Percentiles rank a stretch among this genome's conserved stretches.
Evolutionary conservation across 441 rosid species (phyloP).

Genomic region (Euphorbia neoarborescens): DNA sequence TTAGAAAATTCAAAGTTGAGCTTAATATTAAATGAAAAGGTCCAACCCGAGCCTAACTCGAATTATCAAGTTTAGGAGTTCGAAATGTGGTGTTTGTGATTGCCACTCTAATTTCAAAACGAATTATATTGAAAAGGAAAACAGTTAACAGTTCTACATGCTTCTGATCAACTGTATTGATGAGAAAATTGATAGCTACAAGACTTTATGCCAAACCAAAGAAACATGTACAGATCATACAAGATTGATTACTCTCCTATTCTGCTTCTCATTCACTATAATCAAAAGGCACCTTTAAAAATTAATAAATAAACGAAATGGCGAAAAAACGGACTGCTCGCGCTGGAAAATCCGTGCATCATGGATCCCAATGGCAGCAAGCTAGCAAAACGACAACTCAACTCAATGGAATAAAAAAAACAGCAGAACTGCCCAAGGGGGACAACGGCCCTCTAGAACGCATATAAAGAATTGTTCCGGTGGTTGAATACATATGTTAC

Average conservation of each 20-base stretch:
- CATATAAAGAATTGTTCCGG: constrained; percentile 13
- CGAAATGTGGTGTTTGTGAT: not conserved
- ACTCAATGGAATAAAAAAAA: constrained; percentile 11
- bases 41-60: no score
- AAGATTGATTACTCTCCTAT: constrained; percentile 15
- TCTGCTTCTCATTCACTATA: constrained; percentile 19
- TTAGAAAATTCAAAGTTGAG: no score
- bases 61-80: no score
- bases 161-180: not conserved
- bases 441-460: not conserved
- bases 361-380: constrained; percentile 25
- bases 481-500: constrained; percentile 31
- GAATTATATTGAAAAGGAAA: not conserved
- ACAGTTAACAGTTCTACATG: not conserved
- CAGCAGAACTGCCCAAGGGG: constrained; percentile 20
- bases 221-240: constrained; percentile 17
- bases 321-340: constrained; percentile 26
- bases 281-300: not conserved
- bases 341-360: constrained; percentile 23
- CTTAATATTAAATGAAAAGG: no score
- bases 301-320: not conserved
- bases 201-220: not conserved
- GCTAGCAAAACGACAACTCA: constrained; percentile 15
- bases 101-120: no score
- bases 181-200: not conserved